Base-by-base conservation (phyloP, 1,139 yeast species). In the Wickerhamomyces sp. region DNA sequence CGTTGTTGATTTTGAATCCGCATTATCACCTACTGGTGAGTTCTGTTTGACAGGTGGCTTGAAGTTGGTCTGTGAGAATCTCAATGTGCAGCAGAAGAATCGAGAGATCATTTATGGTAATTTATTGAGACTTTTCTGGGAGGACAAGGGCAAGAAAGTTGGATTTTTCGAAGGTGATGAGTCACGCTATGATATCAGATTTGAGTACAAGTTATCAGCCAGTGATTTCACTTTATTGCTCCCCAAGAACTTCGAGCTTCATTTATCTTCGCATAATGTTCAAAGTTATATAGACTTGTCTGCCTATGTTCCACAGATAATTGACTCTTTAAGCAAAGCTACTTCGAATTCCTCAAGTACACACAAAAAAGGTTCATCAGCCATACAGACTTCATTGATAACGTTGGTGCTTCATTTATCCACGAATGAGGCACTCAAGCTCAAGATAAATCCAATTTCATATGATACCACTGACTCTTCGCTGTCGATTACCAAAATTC, bases 91-190 rank as follows among this genome's bases (percentile, higher is more conserved):
- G 36, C 74, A 69, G 38, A 68, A 68, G 36, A 64, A 63, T 38
- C 59, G 62, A 1, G 50, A 51, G 1, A 56, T 72, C 31, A 45
- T 66, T 3, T 70, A 65, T 44, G 86, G 85, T 1, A 73, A 74
- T 0, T 27, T 54, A 1, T 43, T 60, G 14, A 59, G 25, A n/a
- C 9, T 45, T 2, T 11, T 13, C 10, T 5, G 42, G 8, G 11
- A 24, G 8, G 44, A 59, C 2, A 39, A 39, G 1, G 43, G 39
- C 2, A 41, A 42, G 0, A 34, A 62, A 0, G 54, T 66, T 31
- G 39, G 49, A 23, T 51, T 55, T 35, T 46, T 53, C 35, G 40
- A 37, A 54, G 48, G 31, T 5, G 36, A 37, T 20, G 26, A 45
- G 6, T 35, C 55, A 0, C 66, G 66, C 31, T 70, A 73, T 5